Conservation (phyloP, 768 basidiomycete species). For the Piloderma croceum region DNA sequence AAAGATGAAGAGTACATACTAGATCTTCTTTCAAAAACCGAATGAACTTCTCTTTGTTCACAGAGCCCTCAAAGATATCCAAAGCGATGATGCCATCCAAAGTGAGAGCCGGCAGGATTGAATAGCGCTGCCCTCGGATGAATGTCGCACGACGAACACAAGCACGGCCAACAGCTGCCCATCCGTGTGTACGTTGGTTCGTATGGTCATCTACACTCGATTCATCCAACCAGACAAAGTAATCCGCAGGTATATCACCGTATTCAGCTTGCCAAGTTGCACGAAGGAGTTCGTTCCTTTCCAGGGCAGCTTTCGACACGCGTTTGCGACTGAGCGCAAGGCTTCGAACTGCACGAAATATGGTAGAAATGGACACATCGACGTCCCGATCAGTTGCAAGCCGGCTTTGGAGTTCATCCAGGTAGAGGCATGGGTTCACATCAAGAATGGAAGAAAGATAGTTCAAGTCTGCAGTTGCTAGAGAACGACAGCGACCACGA, state of each 20-base stretch:
- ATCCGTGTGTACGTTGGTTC: slow-evolving; percentile 16
- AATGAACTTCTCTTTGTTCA: slow-evolving; percentile 27
- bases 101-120: slow-evolving; percentile 26
- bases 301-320: slow-evolving; percentile 18
- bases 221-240: too few relatives aligned
- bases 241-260: slow-evolving; percentile 12
- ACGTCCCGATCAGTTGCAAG: slow-evolving; percentile 15
- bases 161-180: slow-evolving; percentile 17
- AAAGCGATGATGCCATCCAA: slow-evolving; percentile 22
- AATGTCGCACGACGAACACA: too few relatives aligned
- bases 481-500: slow-evolving; percentile 12
- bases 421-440: slow-evolving; percentile 23
- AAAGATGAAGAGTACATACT: too few relatives aligned
- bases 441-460: slow-evolving; percentile 17
- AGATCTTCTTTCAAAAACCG: too few relatives aligned
- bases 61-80: slow-evolving; percentile 28
- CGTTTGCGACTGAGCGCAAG: slow-evolving; percentile 21
- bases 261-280: too few relatives aligned
- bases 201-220: slow-evolving; percentile 25
- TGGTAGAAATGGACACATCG: slow-evolving; percentile 26
- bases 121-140: too few relatives aligned
- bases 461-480: slow-evolving; percentile 15
- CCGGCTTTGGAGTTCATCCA: slow-evolving; percentile 28
- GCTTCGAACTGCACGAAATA: slow-evolving; percentile 18
- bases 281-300: too few relatives aligned